Evolutionary conservation across 495 filamentous ascomycete species (phyloP).

Genomic region (Podospora appendiculata): DNA sequence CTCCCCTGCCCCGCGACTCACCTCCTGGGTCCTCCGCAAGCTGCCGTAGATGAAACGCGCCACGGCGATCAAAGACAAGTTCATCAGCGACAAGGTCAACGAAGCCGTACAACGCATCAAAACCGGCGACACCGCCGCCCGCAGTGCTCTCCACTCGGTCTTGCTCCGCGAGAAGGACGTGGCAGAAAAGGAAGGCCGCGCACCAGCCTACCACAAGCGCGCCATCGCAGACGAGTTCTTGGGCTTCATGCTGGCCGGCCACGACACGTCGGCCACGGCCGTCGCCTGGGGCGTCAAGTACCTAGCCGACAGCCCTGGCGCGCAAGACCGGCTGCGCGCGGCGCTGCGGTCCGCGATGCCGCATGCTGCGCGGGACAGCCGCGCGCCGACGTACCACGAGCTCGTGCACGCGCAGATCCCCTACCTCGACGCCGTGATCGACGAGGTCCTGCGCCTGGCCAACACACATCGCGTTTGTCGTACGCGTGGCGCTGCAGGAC

Average conservation of each 20-base stretch:
- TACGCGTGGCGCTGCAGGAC: slow-evolving; percentile 25
- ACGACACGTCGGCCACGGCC: slow-evolving; percentile 20
- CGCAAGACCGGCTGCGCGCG: slow-evolving; percentile 18
- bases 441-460: slow-evolving; percentile 18
- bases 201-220: slow-evolving; percentile 14
- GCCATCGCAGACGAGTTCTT: slow-evolving; percentile 28
- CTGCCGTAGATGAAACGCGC: slow-evolving; percentile 12
- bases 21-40: slow-evolving; percentile 9
- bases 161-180: slow-evolving; percentile 24
- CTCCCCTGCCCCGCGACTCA: slow-evolving; percentile 8
- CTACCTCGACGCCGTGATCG: slow-evolving; percentile 26
- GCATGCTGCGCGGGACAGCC: slow-evolving; percentile 1
- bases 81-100: slow-evolving; percentile 16
- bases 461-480: slow-evolving; percentile 8
- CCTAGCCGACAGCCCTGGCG: slow-evolving; percentile 18
- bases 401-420: slow-evolving; percentile 10
- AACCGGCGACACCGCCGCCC: slow-evolving; percentile 4
- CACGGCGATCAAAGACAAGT: slow-evolving; percentile 11
- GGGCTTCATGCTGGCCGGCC: slow-evolving; percentile 22
- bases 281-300: slow-evolving; percentile 26
- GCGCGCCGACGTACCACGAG: slow-evolving; percentile 15
- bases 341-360: slow-evolving; percentile 11
- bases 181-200: slow-evolving; percentile 22
- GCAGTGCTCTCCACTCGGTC: slow-evolving; percentile 29
- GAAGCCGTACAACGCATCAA: slow-evolving; percentile 9